phyloP scores from a whole-genome alignment of 495 filamentous ascomycete genomes.

The Penicillium roqueforti region DNA sequence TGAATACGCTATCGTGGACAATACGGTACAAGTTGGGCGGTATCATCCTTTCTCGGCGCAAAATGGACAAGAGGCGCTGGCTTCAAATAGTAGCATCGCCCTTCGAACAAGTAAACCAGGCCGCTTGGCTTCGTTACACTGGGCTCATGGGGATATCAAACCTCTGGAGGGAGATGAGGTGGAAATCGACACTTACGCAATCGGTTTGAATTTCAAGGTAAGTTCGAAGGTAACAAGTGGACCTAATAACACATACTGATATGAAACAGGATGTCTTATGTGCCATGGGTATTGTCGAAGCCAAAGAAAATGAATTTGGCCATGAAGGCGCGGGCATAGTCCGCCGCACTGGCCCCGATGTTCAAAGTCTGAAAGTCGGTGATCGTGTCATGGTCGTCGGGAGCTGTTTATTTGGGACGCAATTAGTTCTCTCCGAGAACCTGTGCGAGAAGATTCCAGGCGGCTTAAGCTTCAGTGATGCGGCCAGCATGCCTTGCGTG shows the following conservation, averaged over 20 bases:
- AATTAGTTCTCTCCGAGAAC: conserved; percentile 10
- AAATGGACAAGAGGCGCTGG: conserved; percentile 7
- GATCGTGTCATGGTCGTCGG: conserved; percentile 39
- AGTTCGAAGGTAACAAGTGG: not conserved
- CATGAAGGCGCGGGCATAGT: conserved; percentile 41
- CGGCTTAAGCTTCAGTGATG: conserved; percentile 36
- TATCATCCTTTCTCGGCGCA: conserved; percentile 16
- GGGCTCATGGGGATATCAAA: conserved; percentile 33
- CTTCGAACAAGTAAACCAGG: conserved; percentile 13
- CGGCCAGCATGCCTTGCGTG: conserved; percentile 40
- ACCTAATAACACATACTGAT: not conserved
- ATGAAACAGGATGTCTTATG: conserved; percentile 32
- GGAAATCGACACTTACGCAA: conserved; percentile 28
- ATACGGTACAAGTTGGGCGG: conserved; percentile 22
- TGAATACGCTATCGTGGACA: conserved; percentile 29
- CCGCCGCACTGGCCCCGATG: conserved; percentile 22
- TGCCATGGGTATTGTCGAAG: conserved; percentile 36
- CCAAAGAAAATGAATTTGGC: conserved; percentile 31
- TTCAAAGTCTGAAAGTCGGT: conserved; percentile 30
- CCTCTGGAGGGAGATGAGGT: conserved; percentile 17
- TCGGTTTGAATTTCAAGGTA: conserved; percentile 34
- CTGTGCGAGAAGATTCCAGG: conserved; percentile 31
- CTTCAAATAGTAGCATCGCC: conserved; percentile 1
- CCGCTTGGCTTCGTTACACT: conserved; percentile 42
- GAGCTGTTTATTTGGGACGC: conserved; percentile 30